A percentile compares a stretch with the other conserved stretches of the same genome.
These are phyloP conservation scores for Syzygium grande DNA, from an alignment of 345 rosid species.

Conservation along the genomic window DNA sequence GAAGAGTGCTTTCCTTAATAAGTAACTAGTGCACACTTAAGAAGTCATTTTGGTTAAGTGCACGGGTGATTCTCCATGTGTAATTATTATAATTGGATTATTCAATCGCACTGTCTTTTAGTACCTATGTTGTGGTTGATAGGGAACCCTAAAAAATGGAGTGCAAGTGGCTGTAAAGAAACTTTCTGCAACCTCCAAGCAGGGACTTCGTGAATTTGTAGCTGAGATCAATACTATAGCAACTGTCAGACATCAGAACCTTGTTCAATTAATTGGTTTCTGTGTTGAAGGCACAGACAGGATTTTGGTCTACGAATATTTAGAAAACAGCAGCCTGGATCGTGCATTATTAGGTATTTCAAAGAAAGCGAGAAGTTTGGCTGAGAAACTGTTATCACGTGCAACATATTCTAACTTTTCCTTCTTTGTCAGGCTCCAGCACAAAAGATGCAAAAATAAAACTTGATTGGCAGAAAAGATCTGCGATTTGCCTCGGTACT, in stretches of 20 bases:
- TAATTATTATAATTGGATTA: neutral
- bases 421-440: constrained; percentile 23
- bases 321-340: constrained; percentile 80
- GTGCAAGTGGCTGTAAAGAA: constrained; percentile 66
- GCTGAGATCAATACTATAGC: constrained; percentile 69
- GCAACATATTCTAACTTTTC: neutral
- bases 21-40: neutral
- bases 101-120: neutral
- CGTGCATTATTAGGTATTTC: constrained; percentile 49
- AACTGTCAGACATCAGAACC: constrained; percentile 72
- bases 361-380: neutral
- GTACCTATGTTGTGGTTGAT: neutral
- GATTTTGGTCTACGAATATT: constrained; percentile 78
- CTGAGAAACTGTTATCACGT: neutral
- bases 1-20: neutral
- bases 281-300: constrained; percentile 55
- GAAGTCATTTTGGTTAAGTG: neutral
- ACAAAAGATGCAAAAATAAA: constrained; percentile 25
- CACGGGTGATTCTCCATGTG: neutral
- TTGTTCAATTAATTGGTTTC: constrained; percentile 82
- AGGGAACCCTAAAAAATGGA: constrained; percentile 64
- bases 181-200: constrained; percentile 66
- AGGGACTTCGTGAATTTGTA: constrained; percentile 71
- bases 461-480: constrained; percentile 73
- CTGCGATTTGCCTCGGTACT: constrained; percentile 74